Percentiles rank a stretch among this genome's conserved stretches.
These are phyloP conservation scores for Azolla pinnata DNA, from an alignment of 75 land plant genomes.

Conservation along the genomic window DNA sequence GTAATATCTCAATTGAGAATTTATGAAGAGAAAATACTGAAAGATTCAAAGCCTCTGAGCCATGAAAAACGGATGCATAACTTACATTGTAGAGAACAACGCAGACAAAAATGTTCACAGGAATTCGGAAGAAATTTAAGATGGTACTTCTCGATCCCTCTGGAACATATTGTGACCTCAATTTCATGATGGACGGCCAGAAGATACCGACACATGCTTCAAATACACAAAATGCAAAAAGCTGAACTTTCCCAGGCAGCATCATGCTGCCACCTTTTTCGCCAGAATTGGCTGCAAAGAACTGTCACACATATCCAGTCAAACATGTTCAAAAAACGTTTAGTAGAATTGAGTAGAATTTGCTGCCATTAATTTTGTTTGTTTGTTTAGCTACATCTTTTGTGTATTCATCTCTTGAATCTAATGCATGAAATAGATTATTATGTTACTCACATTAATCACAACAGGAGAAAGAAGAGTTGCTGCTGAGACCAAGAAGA, in stretches of 20 bases:
- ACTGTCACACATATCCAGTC: constrained; percentile 20
- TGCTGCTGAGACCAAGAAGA: constrained; percentile 60
- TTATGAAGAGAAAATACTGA: no score
- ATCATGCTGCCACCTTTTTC: constrained; percentile 16
- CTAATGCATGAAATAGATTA: no score
- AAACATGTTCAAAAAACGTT: not conserved
- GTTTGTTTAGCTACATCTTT: no score
- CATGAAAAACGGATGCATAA: no score
- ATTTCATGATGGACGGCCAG: constrained; percentile 45
- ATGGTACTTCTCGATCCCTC: constrained; percentile 42
- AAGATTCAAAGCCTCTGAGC: no score
- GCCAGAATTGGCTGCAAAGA: constrained; percentile 28
- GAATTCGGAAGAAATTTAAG: constrained; percentile 37
- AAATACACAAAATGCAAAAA: constrained; percentile 35
- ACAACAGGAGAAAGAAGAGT: constrained; percentile 69
- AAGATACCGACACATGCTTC: constrained; percentile 40
- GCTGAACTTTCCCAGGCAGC: constrained; percentile 11
- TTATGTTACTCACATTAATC: constrained; percentile 45
- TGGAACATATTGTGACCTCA: constrained; percentile 36
- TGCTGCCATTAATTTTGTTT: not conserved
- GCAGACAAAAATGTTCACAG: constrained; percentile 34
- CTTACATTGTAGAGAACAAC: constrained; percentile 32
- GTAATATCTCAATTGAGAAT: no score
- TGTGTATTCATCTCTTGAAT: no score
- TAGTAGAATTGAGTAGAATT: not conserved